Base-by-base conservation (phyloP, 495 filamentous ascomycete species). In the Acidomyces sp. region DNA sequence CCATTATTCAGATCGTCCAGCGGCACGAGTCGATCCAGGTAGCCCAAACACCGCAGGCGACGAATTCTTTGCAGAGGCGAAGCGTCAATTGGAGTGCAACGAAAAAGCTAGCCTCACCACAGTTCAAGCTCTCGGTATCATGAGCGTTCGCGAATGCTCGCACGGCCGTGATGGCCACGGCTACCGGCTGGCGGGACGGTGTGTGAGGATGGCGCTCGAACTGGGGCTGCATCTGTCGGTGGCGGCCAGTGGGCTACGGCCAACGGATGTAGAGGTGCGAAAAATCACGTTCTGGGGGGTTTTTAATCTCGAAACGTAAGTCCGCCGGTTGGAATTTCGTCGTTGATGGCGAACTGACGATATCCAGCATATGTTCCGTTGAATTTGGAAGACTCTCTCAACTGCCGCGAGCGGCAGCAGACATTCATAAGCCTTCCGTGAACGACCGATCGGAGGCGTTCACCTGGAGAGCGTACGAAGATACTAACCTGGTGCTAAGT, bases 101-200 rank as follows among this genome's bases (percentile, higher is more conserved):
- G 68, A 74, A 17, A 69, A 72, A 53, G 70, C 64, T 0, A 61
- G 49, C 3, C 58, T 88, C 16, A 88, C 83, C 5, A 85, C 79
- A 2, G 76, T 86, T 27, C 84, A 88, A 57, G 80, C 82, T 0
- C 56, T 88, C 18, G 74, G 77, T 3, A 68, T 92, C 42, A 81
- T 92, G 79, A 58, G 60, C 12, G 28, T 57, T 21, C 46, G 59
- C 1, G 55, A 62, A 38, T 45, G 55, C 0, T 58, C 57, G 15
- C 44, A 47, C 4, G 57, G 55, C 0, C 37, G 52, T 6, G 75
- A 79, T 45, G 75, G 71, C n/a, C 74, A 74, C 40, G 75, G 73
- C 28, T 78, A 74, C 61, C 77, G 69, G 49, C 78, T 77, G 33
- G 72, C 73, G 3, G 76, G 78, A 0, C 68, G 77, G 47, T 77